Evolutionary conservation across 2,329 filamentous ascomycete species (phyloP).

Genomic region (Cordyceps sp.): DNA sequence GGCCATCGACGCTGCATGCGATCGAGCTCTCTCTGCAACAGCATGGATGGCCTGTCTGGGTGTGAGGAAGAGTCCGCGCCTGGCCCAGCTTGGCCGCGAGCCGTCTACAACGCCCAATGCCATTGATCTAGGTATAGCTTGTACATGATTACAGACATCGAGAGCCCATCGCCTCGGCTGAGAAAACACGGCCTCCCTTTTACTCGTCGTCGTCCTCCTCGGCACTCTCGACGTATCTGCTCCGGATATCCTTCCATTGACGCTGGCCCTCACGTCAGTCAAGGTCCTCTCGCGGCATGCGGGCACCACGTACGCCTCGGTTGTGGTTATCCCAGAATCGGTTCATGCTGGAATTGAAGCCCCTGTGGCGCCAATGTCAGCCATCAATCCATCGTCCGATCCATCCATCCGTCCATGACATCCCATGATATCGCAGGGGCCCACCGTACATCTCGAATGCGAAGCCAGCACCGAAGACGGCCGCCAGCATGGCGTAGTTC

Average conservation of each 20-base stretch:
- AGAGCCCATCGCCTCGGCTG: too few relatives aligned
- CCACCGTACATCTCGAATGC: conserved; percentile 73
- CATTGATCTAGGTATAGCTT: background rate
- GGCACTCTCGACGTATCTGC: conserved; percentile 60
- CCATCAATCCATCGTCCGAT: too few relatives aligned
- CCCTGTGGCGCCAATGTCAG: conserved; percentile 32
- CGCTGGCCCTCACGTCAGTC: conserved; percentile 40
- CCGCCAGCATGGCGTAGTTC: conserved; percentile 76
- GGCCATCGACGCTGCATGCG: too few relatives aligned
- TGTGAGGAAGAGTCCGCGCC: too few relatives aligned
- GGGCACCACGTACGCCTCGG: conserved; percentile 56
- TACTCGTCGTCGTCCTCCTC: conserved; percentile 50
- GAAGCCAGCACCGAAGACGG: conserved; percentile 78
- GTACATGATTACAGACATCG: too few relatives aligned
- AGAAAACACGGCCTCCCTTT: conserved; percentile 5
- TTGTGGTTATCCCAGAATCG: conserved; percentile 84
- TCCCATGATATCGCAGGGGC: background rate
- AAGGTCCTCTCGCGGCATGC: conserved; percentile 2
- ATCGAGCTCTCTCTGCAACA: too few relatives aligned
- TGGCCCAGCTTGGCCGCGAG: too few relatives aligned
- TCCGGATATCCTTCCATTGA: conserved; percentile 99
- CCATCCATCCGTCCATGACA: too few relatives aligned
- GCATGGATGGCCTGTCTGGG: too few relatives aligned
- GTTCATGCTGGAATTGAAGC: conserved; percentile 69
- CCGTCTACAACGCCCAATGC: background rate